These are phyloP conservation scores for Candida vaughaniae DNA, from an alignment of 805 yeast species.

Conservation along the genomic window DNA sequence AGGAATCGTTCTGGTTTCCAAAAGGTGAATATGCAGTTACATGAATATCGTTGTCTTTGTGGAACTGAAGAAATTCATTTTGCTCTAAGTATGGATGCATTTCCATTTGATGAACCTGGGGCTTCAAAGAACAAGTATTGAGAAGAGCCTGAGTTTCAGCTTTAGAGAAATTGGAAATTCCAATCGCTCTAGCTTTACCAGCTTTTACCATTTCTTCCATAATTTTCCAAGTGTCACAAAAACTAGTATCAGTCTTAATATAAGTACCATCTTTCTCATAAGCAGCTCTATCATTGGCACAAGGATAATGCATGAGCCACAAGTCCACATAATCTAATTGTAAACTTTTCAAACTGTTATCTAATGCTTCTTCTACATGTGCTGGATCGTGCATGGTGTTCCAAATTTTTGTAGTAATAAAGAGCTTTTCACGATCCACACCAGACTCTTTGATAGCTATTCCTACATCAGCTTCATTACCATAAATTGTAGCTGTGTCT, in stretches of 20 bases:
- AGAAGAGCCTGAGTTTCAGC: conserved; percentile 62
- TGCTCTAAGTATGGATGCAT: conserved; percentile 89
- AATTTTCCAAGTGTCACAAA: conserved; percentile 59
- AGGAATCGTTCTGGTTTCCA: conserved; percentile 76
- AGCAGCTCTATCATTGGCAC: conserved; percentile 74
- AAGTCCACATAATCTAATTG: conserved; percentile 75
- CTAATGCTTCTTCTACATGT: conserved; percentile 56
- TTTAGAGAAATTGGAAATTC: conserved; percentile 64
- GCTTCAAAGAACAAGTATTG: conserved; percentile 55
- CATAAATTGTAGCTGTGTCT: conserved; percentile 70
- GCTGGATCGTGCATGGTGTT: conserved; percentile 60
- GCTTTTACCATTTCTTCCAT: conserved; percentile 54
- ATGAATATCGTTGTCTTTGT: conserved; percentile 54
- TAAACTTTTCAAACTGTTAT: conserved; percentile 64
- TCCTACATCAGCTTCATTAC: conserved; percentile 67
- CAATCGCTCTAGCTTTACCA: conserved; percentile 62
- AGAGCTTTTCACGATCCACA: conserved; percentile 69
- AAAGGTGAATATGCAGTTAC: conserved; percentile 80
- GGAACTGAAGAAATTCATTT: conserved; percentile 57
- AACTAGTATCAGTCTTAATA: conserved; percentile 49
- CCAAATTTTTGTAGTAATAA: conserved; percentile 83
- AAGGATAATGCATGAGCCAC: conserved; percentile 84
- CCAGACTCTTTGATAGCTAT: conserved; percentile 64
- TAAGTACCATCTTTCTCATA: conserved; percentile 43
- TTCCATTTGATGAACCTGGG: conserved; percentile 69